phyloP scores from a whole-genome alignment of 1,139 yeast genomes.

The Suhomyces anneliseae region DNA sequence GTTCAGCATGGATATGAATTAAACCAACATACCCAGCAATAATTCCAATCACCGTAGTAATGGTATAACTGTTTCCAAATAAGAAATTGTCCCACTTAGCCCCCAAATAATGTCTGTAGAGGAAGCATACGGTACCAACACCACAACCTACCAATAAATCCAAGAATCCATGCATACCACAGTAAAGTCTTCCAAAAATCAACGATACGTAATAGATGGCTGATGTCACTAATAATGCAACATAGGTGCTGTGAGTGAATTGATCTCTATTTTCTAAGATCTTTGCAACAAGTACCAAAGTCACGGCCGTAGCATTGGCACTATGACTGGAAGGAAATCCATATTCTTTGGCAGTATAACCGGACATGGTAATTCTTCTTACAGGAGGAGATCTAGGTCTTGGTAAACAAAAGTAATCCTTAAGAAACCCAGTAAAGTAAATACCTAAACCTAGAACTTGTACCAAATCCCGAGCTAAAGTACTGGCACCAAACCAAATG shows the following conservation, averaged over 20 bases:
- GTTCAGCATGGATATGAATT: constrained; percentile 74
- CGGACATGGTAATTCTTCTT: constrained; percentile 84
- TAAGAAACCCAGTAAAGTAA: constrained; percentile 70
- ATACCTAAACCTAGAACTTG: constrained; percentile 84
- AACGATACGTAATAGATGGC: constrained; percentile 62
- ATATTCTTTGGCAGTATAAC: constrained; percentile 87
- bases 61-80: constrained; percentile 16
- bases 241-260: constrained; percentile 9
- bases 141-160: constrained; percentile 69
- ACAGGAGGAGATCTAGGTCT: constrained; percentile 92
- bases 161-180: constrained; percentile 96
- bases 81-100: constrained; percentile 40
- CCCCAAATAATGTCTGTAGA: constrained; percentile 41
- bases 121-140: constrained; percentile 55
- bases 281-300: constrained; percentile 45
- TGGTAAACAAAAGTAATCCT: constrained; percentile 87
- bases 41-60: constrained; percentile 27
- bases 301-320: constrained; percentile 87
- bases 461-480: constrained; percentile 66
- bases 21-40: constrained; percentile 47
- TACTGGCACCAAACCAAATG: constrained; percentile 75
- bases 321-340: constrained; percentile 95
- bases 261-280: constrained; percentile 18
- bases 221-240: constrained; percentile 16
- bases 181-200: constrained; percentile 79